Percentiles rank a stretch among this genome's conserved stretches.
These are phyloP conservation scores for Colletotrichum sidae DNA, from an alignment of 2,329 filamentous ascomycete genomes.

Conservation along the genomic window DNA sequence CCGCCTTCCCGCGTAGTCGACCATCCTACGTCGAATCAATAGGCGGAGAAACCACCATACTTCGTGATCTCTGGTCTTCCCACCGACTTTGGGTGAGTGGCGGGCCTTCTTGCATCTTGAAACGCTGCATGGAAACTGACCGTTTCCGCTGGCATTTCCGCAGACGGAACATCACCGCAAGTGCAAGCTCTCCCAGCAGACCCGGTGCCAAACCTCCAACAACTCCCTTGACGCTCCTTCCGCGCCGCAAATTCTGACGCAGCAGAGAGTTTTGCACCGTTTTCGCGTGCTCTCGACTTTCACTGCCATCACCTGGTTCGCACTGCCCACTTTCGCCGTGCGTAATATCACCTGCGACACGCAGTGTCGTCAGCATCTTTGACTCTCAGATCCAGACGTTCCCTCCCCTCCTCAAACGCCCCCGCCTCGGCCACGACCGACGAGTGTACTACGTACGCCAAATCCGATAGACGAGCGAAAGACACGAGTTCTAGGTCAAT, in stretches of 20 bases:
- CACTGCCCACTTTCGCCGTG: neutral
- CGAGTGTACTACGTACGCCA: slow-evolving; percentile 7
- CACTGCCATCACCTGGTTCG: neutral
- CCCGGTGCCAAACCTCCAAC: neutral
- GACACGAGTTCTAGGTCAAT: neutral
- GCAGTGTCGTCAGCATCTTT: slow-evolving; percentile 13
- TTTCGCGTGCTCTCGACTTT: neutral
- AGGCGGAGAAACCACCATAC: too few relatives aligned
- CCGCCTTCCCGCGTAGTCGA: slow-evolving; percentile 2
- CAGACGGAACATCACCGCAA: slow-evolving; percentile 6
- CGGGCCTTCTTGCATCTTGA: neutral
- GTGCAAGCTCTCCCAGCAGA: slow-evolving; percentile 10
- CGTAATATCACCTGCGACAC: slow-evolving; percentile 31
- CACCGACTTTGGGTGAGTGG: too few relatives aligned
- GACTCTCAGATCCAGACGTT: slow-evolving; percentile 12
- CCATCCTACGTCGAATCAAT: neutral
- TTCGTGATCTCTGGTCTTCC: neutral
- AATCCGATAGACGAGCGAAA: neutral
- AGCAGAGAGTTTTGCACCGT: neutral
- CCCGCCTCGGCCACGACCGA: slow-evolving; percentile 13
- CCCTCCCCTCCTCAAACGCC: neutral
- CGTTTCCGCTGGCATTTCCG: neutral
- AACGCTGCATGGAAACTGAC: slow-evolving; percentile 11
- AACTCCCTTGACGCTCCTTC: slow-evolving; percentile 1
- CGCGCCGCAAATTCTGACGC: neutral